Evolutionary conservation across 352 stramenopile species (phyloP).

Genomic region (Pythium oligandrum): DNA sequence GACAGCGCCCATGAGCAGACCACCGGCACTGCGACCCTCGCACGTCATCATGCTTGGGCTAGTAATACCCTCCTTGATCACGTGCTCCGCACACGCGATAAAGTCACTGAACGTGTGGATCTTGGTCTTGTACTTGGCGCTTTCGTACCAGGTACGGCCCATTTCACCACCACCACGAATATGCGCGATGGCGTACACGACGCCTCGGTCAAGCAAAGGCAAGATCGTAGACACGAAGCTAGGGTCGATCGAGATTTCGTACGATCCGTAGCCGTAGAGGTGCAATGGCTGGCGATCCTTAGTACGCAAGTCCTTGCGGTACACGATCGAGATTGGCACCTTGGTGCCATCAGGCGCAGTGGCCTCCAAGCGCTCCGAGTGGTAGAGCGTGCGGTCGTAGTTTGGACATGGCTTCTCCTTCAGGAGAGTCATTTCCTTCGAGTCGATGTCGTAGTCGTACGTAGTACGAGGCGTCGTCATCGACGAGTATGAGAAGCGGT

Average conservation of each 20-base stretch:
- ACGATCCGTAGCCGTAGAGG: conserved; percentile 96
- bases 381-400: conserved; percentile 91
- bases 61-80: conserved; percentile 75
- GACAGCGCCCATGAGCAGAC: conserved; percentile 93
- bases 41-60: conserved; percentile 87
- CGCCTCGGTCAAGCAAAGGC: conserved; percentile 92
- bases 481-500: conserved; percentile 91
- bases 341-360: conserved; percentile 83
- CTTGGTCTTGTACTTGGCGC: conserved; percentile 97
- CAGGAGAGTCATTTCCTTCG: conserved; percentile 61
- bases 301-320: conserved; percentile 57
- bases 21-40: conserved; percentile 94
- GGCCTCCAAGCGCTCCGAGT: conserved; percentile 88
- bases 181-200: conserved; percentile 97
- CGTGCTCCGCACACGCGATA: conserved; percentile 86
- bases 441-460: conserved; percentile 82
- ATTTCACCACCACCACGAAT: conserved; percentile 97
- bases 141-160: conserved; percentile 96
- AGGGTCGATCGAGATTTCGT: conserved; percentile 92
- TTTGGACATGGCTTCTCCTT: conserved; percentile 92
- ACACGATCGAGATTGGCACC: conserved; percentile 81
- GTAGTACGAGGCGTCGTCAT: conserved; percentile 89
- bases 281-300: conserved; percentile 71
- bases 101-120: conserved; percentile 99
- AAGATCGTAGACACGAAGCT: conserved; percentile 90